Evolutionary conservation across 2,329 filamentous ascomycete genomes (phyloP), one percentile per base, ranked within the genome.

Genomic region (Phialocephala sp.): DNA sequence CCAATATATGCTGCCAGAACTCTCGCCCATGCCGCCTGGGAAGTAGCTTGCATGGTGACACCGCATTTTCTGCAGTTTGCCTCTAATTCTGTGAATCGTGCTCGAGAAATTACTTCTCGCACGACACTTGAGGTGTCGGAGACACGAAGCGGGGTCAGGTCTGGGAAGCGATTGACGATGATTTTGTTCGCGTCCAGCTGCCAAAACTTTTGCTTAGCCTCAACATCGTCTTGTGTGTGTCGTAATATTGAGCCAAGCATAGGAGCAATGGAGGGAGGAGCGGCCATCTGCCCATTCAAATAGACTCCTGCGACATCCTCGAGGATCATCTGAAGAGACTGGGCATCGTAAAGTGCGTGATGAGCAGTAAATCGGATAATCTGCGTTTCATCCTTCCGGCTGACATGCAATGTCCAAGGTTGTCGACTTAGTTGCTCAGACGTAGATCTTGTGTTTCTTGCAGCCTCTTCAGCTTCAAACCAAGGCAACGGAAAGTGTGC

Each of bases 271-370:
- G 79, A 69, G n/a, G 72, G 55, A 2, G 73, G 67, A 8, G 66
- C 56, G 1, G 65, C 59, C 1, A 79, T 59, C 1, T 64, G 12
- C 1, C 72, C 66, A 4, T 73, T 76, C 9, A 73, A 66, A 39
- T 85, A 81, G 12, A 76, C 72, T 41, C 71, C 72, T 1, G 77
- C 72, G 14, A 97, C 80, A 70, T 90, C 86, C 0, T 80, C 73
- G 1, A 97, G 77, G 0, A 97, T 83, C 0, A 82, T 73, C 3
- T 85, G 81, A 12, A 97, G 79, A 9, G 92, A 93, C 47, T 87
- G 83, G 0, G 93, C 94, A 79, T 97, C 94, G 70, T 96, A 97
- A 0, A 97, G 80, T 0, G 91, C 91, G 78, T 97, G 94, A 68
- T 96, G 90, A 2, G 70, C 74, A 22, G 64, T 73, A 24, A 77